These are phyloP conservation scores for Aspergillus tanneri DNA, from an alignment of 2,329 filamentous ascomycete species.

Conservation along the genomic window DNA sequence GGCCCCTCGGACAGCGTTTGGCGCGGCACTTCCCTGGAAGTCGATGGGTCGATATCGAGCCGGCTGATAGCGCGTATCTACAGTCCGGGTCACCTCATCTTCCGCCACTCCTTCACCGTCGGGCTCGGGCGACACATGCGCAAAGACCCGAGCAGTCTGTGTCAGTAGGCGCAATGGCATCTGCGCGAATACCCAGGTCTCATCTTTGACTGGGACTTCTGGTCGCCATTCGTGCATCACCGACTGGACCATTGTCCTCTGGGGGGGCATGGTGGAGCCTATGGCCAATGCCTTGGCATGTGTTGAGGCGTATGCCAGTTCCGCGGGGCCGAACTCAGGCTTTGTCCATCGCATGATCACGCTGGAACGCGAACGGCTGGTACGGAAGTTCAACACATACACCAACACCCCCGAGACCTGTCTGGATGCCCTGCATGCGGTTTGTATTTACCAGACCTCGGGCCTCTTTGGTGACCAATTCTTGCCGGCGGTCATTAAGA, in stretches of 20 bases:
- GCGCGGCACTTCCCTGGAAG: background rate
- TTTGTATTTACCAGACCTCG: slow-evolving; percentile 19
- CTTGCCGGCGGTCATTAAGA: background rate
- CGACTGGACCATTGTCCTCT: slow-evolving; percentile 14
- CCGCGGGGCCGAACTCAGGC: slow-evolving; percentile 11
- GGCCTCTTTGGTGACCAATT: slow-evolving; percentile 16
- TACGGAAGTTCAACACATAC: slow-evolving; percentile 13
- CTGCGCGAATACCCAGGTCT: slow-evolving; percentile 15
- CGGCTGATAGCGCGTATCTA: background rate
- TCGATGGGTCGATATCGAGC: background rate
- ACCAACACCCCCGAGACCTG: slow-evolving; percentile 14
- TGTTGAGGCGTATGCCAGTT: slow-evolving; percentile 13
- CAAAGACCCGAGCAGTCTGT: slow-evolving; percentile 1
- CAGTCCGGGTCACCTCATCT: slow-evolving; percentile 2
- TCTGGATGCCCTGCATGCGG: slow-evolving; percentile 17
- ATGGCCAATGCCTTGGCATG: slow-evolving; percentile 15
- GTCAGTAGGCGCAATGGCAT: slow-evolving; percentile 10
- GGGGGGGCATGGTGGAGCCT: slow-evolving; percentile 16
- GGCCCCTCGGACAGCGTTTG: background rate
- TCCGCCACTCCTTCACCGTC: slow-evolving; percentile 11
- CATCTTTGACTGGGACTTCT: slow-evolving; percentile 16
- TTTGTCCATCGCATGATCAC: slow-evolving; percentile 16
- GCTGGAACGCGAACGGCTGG: slow-evolving; percentile 15
- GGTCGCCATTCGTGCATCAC: slow-evolving; percentile 20
- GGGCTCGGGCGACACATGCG: background rate